phyloP scores from a whole-genome alignment of 257 asterid species.

The Nicotiana paniculata region DNA sequence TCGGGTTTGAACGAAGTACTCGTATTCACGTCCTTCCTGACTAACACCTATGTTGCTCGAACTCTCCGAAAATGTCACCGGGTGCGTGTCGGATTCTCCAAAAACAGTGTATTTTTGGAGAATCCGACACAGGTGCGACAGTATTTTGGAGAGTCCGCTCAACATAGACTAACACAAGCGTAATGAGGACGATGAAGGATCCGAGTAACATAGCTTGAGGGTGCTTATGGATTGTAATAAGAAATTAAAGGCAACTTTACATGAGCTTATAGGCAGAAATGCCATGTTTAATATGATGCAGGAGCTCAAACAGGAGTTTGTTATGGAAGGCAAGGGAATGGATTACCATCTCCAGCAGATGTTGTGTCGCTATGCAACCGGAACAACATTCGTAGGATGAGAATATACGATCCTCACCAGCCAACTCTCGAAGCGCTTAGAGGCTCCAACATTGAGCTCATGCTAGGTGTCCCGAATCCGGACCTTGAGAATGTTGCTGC shows the following conservation, averaged over 20 bases:
- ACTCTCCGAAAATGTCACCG: too few species aligned
- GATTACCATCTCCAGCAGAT: slow-evolving; percentile 19
- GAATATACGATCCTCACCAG: slow-evolving; percentile 33
- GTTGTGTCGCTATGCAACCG: slow-evolving; percentile 25
- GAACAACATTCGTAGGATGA: slow-evolving; percentile 25
- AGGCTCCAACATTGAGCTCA: slow-evolving; percentile 29
- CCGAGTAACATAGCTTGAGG: neutral
- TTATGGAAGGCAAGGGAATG: slow-evolving; percentile 24
- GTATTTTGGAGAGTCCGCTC: too few species aligned
- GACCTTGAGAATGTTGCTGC: slow-evolving; percentile 26
- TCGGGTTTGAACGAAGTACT: neutral
- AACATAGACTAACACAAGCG: neutral
- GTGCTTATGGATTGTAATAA: neutral
- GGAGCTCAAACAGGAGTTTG: slow-evolving; percentile 35
- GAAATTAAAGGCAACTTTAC: neutral
- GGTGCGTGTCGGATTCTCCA: too few species aligned
- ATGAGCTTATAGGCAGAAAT: neutral
- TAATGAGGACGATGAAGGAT: neutral
- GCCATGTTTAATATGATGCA: neutral
- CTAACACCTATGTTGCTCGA: neutral
- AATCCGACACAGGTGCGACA: too few species aligned
- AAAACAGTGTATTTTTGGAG: too few species aligned
- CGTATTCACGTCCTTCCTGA: neutral
- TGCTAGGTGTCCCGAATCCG: slow-evolving; percentile 27
- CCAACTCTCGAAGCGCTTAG: slow-evolving; percentile 23